phyloP scores from a whole-genome alignment of 2,329 filamentous ascomycete species.

The Xylariales sp. region DNA sequence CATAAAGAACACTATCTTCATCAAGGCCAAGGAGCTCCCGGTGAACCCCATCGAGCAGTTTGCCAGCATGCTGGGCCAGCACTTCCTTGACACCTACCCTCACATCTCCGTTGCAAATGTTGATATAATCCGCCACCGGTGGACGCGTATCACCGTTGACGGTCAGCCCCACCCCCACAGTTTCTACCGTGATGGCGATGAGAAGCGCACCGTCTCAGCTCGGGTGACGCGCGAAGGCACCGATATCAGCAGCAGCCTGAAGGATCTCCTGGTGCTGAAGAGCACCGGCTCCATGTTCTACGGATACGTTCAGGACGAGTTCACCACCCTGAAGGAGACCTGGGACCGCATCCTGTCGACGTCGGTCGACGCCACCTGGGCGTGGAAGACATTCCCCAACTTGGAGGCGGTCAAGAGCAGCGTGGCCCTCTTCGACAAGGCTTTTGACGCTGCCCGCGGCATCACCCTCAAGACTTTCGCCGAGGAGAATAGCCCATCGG shows the following conservation, averaged over 20 bases:
- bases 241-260: slow-evolving; percentile 71
- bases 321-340: slow-evolving; percentile 82
- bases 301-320: slow-evolving; percentile 89
- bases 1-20: slow-evolving; percentile 96
- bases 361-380: slow-evolving; percentile 83
- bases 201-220: slow-evolving; percentile 80
- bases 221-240: slow-evolving; percentile 65
- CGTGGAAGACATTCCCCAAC: slow-evolving; percentile 69
- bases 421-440: slow-evolving; percentile 67
- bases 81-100: slow-evolving; percentile 83
- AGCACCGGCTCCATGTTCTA: slow-evolving; percentile 96
- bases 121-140: slow-evolving; percentile 79
- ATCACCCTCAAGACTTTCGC: slow-evolving; percentile 94
- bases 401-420: slow-evolving; percentile 64
- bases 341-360: slow-evolving; percentile 96
- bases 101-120: slow-evolving; percentile 87
- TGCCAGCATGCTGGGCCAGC: slow-evolving; percentile 75
- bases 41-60: slow-evolving; percentile 92
- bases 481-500: slow-evolving; percentile 83
- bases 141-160: slow-evolving; percentile 83
- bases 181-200: slow-evolving; percentile 84
- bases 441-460: slow-evolving; percentile 70
- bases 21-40: slow-evolving; percentile 89
- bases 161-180: slow-evolving; percentile 92
- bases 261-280: slow-evolving; percentile 85